These are phyloP conservation scores for Datisca glomerata DNA, from an alignment of 306 rosid genomes.

Conservation along the genomic window DNA sequence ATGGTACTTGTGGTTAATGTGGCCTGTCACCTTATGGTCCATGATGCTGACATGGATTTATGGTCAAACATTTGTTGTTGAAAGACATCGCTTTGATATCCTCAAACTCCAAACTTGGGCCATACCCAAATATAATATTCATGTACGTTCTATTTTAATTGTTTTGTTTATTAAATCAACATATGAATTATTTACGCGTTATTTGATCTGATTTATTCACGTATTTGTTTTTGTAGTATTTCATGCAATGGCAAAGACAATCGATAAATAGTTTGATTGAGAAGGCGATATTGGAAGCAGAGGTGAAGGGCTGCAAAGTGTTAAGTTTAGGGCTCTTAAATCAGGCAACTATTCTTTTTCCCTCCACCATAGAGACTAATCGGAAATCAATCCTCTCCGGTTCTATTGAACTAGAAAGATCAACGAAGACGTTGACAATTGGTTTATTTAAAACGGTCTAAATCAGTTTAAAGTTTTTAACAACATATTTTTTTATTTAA, in stretches of 20 bases:
- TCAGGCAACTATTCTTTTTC: constrained; percentile 15
- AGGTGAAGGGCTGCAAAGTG: constrained; percentile 22
- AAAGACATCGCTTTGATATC: constrained; percentile 11
- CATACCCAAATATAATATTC: constrained; percentile 19
- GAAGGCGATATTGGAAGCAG: constrained; percentile 25
- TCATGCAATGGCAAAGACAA: constrained; percentile 16
- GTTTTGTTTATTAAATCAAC: too few relatives aligned
- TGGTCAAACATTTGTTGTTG: constrained; percentile 20
- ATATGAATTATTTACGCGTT: too few relatives aligned
- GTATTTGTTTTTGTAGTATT: constrained; percentile 15
- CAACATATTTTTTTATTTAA: too few relatives aligned
- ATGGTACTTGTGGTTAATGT: constrained; percentile 24
- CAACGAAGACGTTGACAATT: too few relatives aligned
- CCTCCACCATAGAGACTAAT: too few relatives aligned
- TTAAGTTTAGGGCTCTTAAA: constrained; percentile 29
- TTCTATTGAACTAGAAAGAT: too few relatives aligned
- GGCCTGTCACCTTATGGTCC: constrained; percentile 28
- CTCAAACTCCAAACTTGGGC: constrained; percentile 28
- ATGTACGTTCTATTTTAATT: neutral
- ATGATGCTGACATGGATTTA: constrained; percentile 11
- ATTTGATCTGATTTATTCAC: too few relatives aligned
- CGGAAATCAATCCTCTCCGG: too few relatives aligned
- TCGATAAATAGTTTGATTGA: constrained; percentile 22
- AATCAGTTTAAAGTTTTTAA: too few relatives aligned
- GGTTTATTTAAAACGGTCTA: too few relatives aligned